A percentile compares a stretch with the other conserved stretches of the same genome.
phyloP scores from a whole-genome alignment of 345 rosid genomes.

The Populus alba region DNA sequence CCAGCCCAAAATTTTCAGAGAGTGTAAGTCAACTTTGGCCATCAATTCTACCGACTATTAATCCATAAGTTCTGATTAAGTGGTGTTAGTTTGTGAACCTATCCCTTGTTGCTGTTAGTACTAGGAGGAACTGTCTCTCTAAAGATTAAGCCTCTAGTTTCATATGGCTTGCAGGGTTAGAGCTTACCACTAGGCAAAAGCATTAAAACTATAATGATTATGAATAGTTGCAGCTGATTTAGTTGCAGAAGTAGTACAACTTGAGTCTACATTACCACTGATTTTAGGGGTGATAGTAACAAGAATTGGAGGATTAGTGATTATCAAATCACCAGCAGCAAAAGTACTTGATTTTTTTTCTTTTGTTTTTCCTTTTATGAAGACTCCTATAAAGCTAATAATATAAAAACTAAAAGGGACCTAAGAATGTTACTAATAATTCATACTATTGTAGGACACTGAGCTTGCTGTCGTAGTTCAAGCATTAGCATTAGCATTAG shows the following conservation, averaged over 20 bases:
- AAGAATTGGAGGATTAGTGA: neutral
- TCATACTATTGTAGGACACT: neutral
- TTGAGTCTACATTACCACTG: neutral
- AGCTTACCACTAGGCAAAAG: neutral
- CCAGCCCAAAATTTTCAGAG: conserved; percentile 96
- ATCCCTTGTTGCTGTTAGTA: neutral
- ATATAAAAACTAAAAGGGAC: neutral
- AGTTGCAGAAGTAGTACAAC: neutral
- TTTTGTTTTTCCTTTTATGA: no score
- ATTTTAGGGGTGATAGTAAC: neutral
- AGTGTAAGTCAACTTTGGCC: conserved; percentile 60
- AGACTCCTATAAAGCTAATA: neutral
- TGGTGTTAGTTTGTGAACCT: neutral
- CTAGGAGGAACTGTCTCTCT: neutral
- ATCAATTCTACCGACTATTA: neutral
- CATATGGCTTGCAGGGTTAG: neutral
- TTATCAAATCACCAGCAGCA: neutral
- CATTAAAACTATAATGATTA: neutral
- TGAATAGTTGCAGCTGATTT: neutral
- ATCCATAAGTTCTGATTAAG: neutral
- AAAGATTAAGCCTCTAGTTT: neutral
- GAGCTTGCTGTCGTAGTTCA: neutral
- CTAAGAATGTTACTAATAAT: neutral
- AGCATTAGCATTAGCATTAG: neutral
- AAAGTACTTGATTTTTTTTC: neutral